Conservation (phyloP, 441 rosid species). For the Capsella rubella region DNA sequence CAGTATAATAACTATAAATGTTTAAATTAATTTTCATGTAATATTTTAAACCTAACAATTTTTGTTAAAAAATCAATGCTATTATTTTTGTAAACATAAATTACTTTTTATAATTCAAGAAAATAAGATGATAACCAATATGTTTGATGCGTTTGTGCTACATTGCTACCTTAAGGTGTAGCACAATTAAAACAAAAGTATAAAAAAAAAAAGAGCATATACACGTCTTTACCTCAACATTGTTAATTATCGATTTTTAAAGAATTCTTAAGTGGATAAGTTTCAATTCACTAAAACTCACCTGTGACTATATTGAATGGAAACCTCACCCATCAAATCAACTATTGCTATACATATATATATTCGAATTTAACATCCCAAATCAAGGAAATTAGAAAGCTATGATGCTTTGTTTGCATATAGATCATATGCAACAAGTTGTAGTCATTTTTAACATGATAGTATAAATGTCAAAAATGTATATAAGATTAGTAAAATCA, state of each 20-base stretch:
- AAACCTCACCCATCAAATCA: conserved; percentile 14
- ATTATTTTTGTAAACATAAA: too few species aligned
- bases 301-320: neutral
- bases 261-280: neutral
- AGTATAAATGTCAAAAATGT: neutral
- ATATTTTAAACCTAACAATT: too few species aligned
- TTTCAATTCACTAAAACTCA: neutral
- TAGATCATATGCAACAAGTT: conserved; percentile 6
- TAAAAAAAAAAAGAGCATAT: too few species aligned
- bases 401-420: conserved; percentile 12
- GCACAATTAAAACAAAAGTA: too few species aligned
- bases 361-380: conserved; percentile 14
- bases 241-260: neutral
- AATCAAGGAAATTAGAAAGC: conserved; percentile 4
- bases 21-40: neutral
- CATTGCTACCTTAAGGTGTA: too few species aligned
- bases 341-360: neutral
- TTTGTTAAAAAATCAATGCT: too few species aligned
- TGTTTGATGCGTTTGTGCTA: too few species aligned
- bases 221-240: too few species aligned
- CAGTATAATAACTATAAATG: neutral
- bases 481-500: too few species aligned
- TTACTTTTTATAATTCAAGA: too few species aligned
- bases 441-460: conserved; percentile 16
- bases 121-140: too few species aligned